Percentiles rank a stretch among this genome's conserved stretches.
phyloP scores from a whole-genome alignment of 306 rosid species.

The Astragalus glycyphyllos region DNA sequence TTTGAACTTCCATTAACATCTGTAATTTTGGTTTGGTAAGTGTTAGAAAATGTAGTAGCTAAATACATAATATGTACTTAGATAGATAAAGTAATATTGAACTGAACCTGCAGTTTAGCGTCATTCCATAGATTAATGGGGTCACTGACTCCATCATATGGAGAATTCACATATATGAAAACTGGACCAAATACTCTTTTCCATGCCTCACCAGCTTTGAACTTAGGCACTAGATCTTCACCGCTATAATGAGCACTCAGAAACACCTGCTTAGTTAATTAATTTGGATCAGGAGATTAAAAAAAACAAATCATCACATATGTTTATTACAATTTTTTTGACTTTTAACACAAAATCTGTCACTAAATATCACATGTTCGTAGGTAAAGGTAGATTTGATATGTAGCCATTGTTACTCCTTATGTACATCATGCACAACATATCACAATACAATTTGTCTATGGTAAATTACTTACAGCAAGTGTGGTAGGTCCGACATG shows the following conservation, averaged over 20 bases:
- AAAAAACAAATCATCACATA: not conserved
- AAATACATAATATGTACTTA: not conserved
- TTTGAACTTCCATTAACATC: conserved; percentile 76
- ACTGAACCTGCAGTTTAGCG: conserved; percentile 73
- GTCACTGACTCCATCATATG: conserved; percentile 41
- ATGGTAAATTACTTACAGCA: conserved; percentile 56
- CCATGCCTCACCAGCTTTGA: conserved; percentile 78
- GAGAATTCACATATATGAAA: conserved; percentile 71
- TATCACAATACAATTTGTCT: not conserved
- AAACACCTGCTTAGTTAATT: conserved; percentile 61
- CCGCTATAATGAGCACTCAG: conserved; percentile 91
- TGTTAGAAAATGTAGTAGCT: conserved; percentile 7
- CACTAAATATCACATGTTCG: too few relatives aligned
- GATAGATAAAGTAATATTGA: conserved; percentile 1
- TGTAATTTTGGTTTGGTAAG: conserved; percentile 37
- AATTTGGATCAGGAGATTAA: not conserved
- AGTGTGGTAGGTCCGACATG: conserved; percentile 90
- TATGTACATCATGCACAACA: too few relatives aligned
- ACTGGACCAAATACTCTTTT: conserved; percentile 91
- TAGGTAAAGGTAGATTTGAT: too few relatives aligned
- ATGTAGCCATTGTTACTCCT: too few relatives aligned
- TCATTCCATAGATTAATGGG: conserved; percentile 72
- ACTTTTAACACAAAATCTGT: too few relatives aligned
- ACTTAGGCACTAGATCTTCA: conserved; percentile 68
- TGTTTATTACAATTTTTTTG: too few relatives aligned